Evolutionary conservation across 108 stramenopile species (phyloP).

Genomic region (Nannochloropsis gaditana): DNA sequence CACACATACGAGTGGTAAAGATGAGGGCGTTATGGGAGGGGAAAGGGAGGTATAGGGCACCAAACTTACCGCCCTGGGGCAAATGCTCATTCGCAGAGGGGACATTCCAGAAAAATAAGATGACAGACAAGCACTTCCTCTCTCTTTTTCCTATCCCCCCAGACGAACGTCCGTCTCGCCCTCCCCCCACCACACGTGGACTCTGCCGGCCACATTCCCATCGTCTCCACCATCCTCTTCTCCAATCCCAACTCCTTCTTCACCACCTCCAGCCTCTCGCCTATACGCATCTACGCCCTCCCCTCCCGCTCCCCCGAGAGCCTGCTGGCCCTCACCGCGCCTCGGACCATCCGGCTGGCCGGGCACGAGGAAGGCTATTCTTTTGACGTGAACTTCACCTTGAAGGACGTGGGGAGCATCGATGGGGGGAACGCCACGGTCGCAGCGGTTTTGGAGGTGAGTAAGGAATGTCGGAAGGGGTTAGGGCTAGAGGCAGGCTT

Average conservation of each 20-base stretch:
- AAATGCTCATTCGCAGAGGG: not conserved
- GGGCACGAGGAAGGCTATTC: not conserved
- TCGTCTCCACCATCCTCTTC: not conserved
- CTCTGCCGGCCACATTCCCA: not conserved
- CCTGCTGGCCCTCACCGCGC: not conserved
- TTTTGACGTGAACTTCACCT: not conserved
- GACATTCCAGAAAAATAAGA: too few species aligned
- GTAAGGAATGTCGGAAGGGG: not conserved
- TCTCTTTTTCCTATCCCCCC: not conserved
- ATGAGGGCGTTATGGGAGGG: not conserved
- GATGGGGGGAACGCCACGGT: not conserved
- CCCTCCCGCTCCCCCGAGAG: not conserved
- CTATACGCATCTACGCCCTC: not conserved
- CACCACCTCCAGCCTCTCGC: not conserved
- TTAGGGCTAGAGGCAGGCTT: too few species aligned
- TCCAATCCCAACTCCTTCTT: not conserved
- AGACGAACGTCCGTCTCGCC: not conserved
- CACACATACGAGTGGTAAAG: slow-evolving; percentile 1
- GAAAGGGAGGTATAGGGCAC: not conserved
- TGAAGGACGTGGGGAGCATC: not conserved
- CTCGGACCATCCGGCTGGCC: not conserved
- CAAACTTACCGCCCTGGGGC: not conserved
- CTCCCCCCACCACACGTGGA: not conserved
- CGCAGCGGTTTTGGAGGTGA: not conserved
- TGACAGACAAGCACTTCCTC: not conserved